Conservation (phyloP, 306 rosid genomes). For the Cicer cuneatum region DNA sequence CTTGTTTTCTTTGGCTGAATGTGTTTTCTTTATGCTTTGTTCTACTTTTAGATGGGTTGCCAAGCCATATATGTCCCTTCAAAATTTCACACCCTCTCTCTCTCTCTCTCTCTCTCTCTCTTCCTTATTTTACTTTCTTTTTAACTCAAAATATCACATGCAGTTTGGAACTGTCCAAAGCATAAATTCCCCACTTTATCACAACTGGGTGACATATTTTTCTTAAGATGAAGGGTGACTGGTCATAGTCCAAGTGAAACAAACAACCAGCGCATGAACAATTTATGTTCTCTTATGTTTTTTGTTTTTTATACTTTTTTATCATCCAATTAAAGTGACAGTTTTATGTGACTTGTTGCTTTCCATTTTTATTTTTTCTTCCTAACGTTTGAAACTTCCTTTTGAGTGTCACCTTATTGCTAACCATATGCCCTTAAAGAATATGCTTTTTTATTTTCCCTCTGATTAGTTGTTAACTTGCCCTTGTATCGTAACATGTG, state of each 20-base stretch:
- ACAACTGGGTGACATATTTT: slow-evolving; percentile 56
- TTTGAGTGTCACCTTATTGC: slow-evolving; percentile 45
- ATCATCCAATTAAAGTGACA: slow-evolving; percentile 67
- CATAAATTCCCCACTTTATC: slow-evolving; percentile 69
- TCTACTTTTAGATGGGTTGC: slow-evolving; percentile 51
- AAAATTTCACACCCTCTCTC: slow-evolving; percentile 1
- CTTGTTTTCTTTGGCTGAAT: slow-evolving; percentile 63
- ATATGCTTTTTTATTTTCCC: slow-evolving; percentile 42
- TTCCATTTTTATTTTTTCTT: slow-evolving; percentile 56
- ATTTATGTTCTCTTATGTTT: slow-evolving; percentile 41
- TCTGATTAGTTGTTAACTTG: slow-evolving; percentile 21
- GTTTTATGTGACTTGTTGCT: slow-evolving; percentile 67
- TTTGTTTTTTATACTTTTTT: slow-evolving; percentile 51
- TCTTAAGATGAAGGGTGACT: slow-evolving; percentile 61
- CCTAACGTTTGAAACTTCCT: slow-evolving; percentile 56
- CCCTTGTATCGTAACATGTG: slow-evolving; percentile 17
- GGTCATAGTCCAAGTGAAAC: slow-evolving; percentile 70
- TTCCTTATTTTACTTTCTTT: slow-evolving; percentile 33
- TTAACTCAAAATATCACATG: slow-evolving; percentile 58
- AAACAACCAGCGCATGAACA: slow-evolving; percentile 47
- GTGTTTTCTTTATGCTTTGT: slow-evolving; percentile 65
- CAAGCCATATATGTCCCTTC: slow-evolving; percentile 44
- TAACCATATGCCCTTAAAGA: slow-evolving; percentile 44
- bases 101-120: slow-evolving; percentile 43
- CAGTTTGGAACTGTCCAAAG: slow-evolving; percentile 73